Conservation (phyloP, 2,329 filamentous ascomycete species). For the Alternaria conjuncta region DNA sequence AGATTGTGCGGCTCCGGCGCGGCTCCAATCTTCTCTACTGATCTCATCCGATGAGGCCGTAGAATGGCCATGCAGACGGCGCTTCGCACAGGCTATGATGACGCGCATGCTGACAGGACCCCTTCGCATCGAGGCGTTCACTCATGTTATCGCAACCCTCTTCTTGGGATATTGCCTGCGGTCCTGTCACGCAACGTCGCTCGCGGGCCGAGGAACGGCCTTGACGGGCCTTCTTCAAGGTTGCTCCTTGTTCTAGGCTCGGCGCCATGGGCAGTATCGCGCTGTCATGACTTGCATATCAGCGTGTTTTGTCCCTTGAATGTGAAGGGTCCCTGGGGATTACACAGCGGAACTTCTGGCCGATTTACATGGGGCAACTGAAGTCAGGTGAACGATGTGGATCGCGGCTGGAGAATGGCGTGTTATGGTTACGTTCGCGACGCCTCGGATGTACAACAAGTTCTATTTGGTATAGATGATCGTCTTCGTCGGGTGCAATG, state of each 20-base stretch:
- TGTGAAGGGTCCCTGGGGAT: not conserved
- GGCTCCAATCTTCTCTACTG: not conserved
- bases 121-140: constrained; percentile 1
- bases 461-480: not conserved
- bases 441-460: not conserved
- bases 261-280: not conserved
- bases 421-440: not conserved
- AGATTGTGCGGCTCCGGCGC: not conserved
- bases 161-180: constrained; percentile 4
- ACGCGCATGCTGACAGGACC: constrained; percentile 5
- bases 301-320: not conserved
- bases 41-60: constrained; percentile 5
- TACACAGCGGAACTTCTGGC: not conserved
- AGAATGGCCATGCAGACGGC: constrained; percentile 6
- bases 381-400: not conserved
- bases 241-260: not conserved
- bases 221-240: constrained; percentile 3
- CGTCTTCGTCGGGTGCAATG: not conserved
- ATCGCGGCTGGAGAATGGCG: not conserved
- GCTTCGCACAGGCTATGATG: not conserved
- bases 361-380: not conserved
- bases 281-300: not conserved
- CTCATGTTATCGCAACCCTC: not conserved
- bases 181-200: constrained; percentile 14
- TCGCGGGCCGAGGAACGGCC: not conserved